Base-by-base conservation (phyloP, 139 green algal species). In the Astrephomene gubernaculifera region DNA sequence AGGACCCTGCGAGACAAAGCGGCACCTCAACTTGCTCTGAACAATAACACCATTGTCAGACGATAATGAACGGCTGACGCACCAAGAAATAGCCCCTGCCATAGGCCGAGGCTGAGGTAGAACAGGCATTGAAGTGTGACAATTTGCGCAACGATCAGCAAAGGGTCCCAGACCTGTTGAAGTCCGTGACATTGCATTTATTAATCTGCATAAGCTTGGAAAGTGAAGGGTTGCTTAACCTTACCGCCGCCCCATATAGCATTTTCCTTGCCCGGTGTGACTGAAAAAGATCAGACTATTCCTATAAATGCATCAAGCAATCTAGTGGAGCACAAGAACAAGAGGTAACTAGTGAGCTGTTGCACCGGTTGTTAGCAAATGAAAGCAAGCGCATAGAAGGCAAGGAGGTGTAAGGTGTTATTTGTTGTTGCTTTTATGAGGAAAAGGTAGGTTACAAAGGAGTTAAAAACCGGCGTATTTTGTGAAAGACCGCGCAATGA, bases 71-170 rank as follows among this genome's bases (percentile, higher is more conserved):
- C n/a, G n/a, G n/a, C n/a, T n/a, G n/a, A n/a, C 57, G 33, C 71
- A 97, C 95, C 93, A 44, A 96, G 38, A 0, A 97, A 80, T 9
- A 98, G 24, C 4, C 71, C 91, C 57, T 96, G 86, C 71, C 93
- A 79, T 7, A 95, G 35, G 24, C 95, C 95, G 24, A 97, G 63
- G 54, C 69, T 93, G 6, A 96, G 53, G 79, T 98, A 98, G 84
- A 95, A 97, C 0, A 96, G 41, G 81, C 91, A 95, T 86, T 98
- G 96, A 36, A 98, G 31, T 2, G 87, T 88, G 14, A 94, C 64
- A 31, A 98, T 98, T 75, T 98, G 96, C 0, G 92, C 90, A 2
- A 94, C 87, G 67, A 98, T 98, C 0, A 96, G 82, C 17, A 93
- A 35, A 14, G 96, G 96, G 79, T 98, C 95, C 92, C 93, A 98